phyloP scores from a whole-genome alignment of 2,329 filamentous ascomycete genomes.

The Penicillium concentricum region DNA sequence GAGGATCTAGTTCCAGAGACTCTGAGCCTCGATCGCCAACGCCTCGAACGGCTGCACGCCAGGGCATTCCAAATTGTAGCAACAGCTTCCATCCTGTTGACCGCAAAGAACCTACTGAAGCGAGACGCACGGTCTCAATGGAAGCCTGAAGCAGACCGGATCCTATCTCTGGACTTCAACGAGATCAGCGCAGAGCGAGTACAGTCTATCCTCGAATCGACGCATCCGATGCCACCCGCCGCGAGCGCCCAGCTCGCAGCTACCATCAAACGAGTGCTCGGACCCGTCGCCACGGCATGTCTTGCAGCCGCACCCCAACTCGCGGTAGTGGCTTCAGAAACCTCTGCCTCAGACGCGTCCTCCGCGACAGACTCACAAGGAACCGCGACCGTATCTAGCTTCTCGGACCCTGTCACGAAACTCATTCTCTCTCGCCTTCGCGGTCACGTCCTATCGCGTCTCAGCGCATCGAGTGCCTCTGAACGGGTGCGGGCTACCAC shows the following conservation, averaged over 20 bases:
- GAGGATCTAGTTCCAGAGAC: conserved; percentile 60
- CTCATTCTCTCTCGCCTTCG: conserved; percentile 60
- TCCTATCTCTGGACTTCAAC: conserved; percentile 52
- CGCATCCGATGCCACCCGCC: conserved; percentile 49
- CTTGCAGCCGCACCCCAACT: conserved; percentile 26
- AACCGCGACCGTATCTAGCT: conserved; percentile 36
- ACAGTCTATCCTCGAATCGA: conserved; percentile 48
- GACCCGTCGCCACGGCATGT: conserved; percentile 50
- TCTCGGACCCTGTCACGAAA: conserved; percentile 61
- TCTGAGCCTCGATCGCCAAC: conserved; percentile 55
- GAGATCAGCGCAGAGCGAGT: conserved; percentile 44
- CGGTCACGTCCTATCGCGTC: conserved; percentile 54
- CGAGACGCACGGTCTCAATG: conserved; percentile 64
- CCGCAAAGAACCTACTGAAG: conserved; percentile 65
- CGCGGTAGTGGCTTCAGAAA: conserved; percentile 57
- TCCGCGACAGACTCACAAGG: conserved; percentile 4
- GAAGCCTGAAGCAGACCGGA: conserved; percentile 60
- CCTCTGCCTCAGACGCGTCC: conserved; percentile 43
- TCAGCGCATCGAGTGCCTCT: conserved; percentile 60
- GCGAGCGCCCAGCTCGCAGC: conserved; percentile 47
- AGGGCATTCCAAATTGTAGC: conserved; percentile 59
- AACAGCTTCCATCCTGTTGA: conserved; percentile 62
- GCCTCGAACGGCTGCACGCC: conserved; percentile 54
- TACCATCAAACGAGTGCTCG: conserved; percentile 54
- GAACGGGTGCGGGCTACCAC: conserved; percentile 59